phyloP scores from a whole-genome alignment of 225 moss, liverwort and hornwort species.

The Pseudoscleropodium purum region DNA sequence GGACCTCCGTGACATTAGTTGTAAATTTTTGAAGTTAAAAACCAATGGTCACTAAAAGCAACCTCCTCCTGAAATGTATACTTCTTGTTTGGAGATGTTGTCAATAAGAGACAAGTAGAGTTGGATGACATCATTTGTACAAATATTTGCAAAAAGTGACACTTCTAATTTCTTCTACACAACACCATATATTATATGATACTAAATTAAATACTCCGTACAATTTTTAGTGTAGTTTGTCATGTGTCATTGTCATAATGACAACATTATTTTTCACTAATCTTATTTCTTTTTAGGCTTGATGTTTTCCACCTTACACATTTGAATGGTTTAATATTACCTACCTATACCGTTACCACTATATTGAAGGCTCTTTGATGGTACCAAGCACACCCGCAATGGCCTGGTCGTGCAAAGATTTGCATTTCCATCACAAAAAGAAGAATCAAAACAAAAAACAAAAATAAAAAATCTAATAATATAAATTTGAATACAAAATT shows the following conservation, averaged over 20 bases:
- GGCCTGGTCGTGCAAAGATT: not conserved
- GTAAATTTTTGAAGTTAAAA: too few relatives aligned
- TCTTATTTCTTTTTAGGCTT: too few relatives aligned
- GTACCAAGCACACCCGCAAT: not conserved
- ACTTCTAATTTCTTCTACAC: not conserved
- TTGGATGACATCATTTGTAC: not conserved
- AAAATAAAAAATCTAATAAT: not conserved
- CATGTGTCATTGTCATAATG: rapidly evolving
- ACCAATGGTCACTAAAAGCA: too few relatives aligned
- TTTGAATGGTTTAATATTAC: too few relatives aligned
- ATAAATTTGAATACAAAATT: not conserved
- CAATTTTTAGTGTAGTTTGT: too few relatives aligned
- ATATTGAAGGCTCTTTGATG: not conserved
- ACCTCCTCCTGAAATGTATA: too few relatives aligned
- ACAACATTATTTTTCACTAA: not conserved
- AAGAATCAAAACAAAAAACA: not conserved
- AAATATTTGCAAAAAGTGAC: too few relatives aligned
- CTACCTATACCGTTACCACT: rapidly evolving
- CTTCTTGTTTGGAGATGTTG: not conserved
- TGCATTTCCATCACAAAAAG: not conserved
- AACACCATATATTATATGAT: rapidly evolving
- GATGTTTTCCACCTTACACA: too few relatives aligned
- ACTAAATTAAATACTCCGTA: not conserved
- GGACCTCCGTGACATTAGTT: too few relatives aligned
- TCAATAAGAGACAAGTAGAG: rapidly evolving